Base-by-base conservation (phyloP, 371 early-diverging fungal genomes). In the Mucor piriformis region DNA sequence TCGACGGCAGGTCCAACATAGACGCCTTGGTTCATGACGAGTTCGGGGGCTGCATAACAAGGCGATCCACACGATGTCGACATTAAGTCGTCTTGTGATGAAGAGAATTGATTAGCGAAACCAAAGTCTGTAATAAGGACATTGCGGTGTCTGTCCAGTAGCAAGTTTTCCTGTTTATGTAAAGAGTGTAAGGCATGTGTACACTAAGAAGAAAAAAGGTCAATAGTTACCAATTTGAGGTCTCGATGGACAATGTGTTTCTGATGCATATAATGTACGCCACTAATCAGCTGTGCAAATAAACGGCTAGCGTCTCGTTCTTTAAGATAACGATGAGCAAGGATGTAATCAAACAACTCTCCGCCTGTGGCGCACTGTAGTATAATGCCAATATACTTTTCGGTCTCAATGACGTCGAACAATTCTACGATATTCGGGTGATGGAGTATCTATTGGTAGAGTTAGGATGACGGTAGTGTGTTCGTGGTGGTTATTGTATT, bases 51-150 rank as follows among this genome's bases (percentile, higher is more conserved):
- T 3, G 99, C 98, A 74, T 98, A 99, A 76, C 97, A 97, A 6
- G 99, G 99, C 23, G 95, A 94, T 8, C 99, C 99, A 72, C 99
- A 98, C 8, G 92, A 92, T 4, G 98, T 96, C 8, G 89, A 81
- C 88, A 97, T 89, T 48, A 97, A 77, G 61, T 92, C 91, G 56
- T 84, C 86, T 40, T 77, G 66, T 12, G 85, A 67, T 32, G 81
- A 83, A 44, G 86, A 74, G 58, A 93, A 95, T 70, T 94, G 90
- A 73, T 99, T 99, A 13, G 98, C 97, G 72, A 99, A 97, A 4
- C 99, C 99, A 88, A 99, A 99, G 69, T 99, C 99, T 4, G 97
- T 98, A 63, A 99, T 94, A 61, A 96, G 90, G 25, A 99, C 90
- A 72, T 92, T 92, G 42, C 93, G 83, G 66, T 93, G 75, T 44